These are phyloP conservation scores for Samsoniella hepiali DNA, from an alignment of 2,329 filamentous ascomycete species.

Conservation along the genomic window DNA sequence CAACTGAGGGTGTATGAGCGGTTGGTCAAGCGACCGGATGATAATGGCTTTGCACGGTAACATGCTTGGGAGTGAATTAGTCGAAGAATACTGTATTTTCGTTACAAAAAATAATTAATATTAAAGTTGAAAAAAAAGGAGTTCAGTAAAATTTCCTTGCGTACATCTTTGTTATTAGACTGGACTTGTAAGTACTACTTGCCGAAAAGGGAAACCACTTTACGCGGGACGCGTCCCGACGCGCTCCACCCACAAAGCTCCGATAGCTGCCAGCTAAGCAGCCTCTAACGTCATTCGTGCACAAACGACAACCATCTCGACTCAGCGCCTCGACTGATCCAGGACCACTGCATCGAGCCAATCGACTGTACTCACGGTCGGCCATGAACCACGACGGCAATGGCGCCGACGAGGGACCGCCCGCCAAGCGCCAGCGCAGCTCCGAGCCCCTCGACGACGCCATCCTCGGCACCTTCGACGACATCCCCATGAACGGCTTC, in stretches of 20 bases:
- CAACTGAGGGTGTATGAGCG: no score
- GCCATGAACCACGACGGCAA: conserved; percentile 2
- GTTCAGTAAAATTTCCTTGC: no score
- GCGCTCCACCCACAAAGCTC: conserved; percentile 8
- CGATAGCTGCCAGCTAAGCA: background rate
- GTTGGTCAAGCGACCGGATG: no score
- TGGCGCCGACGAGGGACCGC: conserved; percentile 12
- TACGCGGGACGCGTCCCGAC: conserved; percentile 7
- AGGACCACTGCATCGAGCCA: background rate
- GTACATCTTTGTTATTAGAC: no score
- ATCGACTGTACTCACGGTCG: background rate
- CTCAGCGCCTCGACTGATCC: background rate
- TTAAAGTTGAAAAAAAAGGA: no score
- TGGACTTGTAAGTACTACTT: no score
- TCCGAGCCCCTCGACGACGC: conserved; percentile 1
- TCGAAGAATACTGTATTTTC: no score
- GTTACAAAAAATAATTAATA: no score
- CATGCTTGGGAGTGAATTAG: no score
- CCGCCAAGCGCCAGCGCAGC: conserved; percentile 16
- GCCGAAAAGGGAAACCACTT: conserved; percentile 6
- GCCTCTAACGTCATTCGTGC: background rate
- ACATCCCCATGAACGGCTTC: background rate
- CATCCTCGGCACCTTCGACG: conserved; percentile 4
- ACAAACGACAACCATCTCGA: background rate
- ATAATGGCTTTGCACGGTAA: no score